These are phyloP conservation scores for Tuber brumale DNA, from an alignment of 495 filamentous ascomycete species.

Conservation along the genomic window DNA sequence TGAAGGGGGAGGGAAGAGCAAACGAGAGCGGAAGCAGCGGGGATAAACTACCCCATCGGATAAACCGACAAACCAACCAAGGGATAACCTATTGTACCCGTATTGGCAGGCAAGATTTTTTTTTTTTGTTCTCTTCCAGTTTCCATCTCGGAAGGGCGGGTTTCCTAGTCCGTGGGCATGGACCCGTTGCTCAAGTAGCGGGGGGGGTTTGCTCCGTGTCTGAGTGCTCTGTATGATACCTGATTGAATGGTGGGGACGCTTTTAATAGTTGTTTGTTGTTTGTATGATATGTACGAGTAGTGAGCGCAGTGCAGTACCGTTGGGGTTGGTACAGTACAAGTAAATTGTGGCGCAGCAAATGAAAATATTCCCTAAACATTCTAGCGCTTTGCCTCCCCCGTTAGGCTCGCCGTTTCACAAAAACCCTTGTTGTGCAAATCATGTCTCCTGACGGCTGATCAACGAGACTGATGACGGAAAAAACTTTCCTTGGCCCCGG, in stretches of 20 bases:
- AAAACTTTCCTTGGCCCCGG: neutral
- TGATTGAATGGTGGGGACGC: neutral
- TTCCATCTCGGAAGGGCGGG: neutral
- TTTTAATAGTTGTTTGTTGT: neutral
- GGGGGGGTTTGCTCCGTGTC: neutral
- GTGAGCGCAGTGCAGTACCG: too few species aligned
- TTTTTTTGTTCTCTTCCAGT: neutral
- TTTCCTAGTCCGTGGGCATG: neutral
- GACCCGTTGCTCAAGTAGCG: neutral
- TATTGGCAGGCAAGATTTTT: neutral
- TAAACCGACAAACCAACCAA: neutral
- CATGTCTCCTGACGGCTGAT: neutral
- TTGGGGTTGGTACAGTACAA: neutral
- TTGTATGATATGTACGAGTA: too few species aligned
- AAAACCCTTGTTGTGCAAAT: neutral
- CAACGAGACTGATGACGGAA: neutral
- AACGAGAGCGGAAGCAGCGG: neutral
- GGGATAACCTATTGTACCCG: neutral
- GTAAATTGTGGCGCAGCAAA: neutral
- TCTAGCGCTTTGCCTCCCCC: neutral
- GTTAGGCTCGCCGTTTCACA: neutral
- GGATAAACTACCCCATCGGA: neutral
- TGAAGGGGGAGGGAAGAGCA: neutral
- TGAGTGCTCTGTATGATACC: neutral
- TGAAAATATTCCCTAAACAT: neutral